phyloP scores from a whole-genome alignment of 139 green algal species.

The Coelastrella sp. region DNA sequence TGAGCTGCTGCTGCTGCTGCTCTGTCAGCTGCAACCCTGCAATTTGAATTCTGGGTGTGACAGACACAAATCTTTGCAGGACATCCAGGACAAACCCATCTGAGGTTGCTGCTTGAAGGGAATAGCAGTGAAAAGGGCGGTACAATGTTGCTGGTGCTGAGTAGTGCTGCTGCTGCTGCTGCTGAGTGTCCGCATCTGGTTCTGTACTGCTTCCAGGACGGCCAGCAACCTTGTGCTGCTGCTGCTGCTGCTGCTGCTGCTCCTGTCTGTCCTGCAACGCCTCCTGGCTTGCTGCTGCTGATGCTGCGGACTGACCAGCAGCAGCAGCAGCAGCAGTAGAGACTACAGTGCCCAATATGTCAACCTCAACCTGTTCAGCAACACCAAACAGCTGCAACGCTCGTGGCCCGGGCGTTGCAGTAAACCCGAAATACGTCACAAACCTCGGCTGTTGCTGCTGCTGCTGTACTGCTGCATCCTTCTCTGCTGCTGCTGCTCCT shows the following conservation, averaged over 20 bases:
- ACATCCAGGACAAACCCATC: constrained; percentile 61
- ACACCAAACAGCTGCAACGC: constrained; percentile 65
- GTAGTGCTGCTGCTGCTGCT: constrained; percentile 16
- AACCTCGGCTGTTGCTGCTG: constrained; percentile 45
- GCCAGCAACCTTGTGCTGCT: too few relatives aligned
- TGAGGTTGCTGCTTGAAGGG: constrained; percentile 47
- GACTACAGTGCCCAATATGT: constrained; percentile 18
- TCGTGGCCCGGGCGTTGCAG: constrained; percentile 50
- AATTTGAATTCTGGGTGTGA: constrained; percentile 56
- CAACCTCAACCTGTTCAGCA: constrained; percentile 11
- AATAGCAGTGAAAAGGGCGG: constrained; percentile 54
- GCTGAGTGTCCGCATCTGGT: too few relatives aligned
- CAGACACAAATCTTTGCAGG: constrained; percentile 48
- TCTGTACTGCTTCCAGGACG: too few relatives aligned
- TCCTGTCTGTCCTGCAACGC: neutral
- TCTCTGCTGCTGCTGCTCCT: constrained; percentile 1
- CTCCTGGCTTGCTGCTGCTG: constrained; percentile 4
- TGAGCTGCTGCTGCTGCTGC: constrained; percentile 29
- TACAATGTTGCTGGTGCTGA: constrained; percentile 29
- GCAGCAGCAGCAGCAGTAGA: neutral
- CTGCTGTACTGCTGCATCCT: constrained; percentile 41
- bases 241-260: too few relatives aligned
- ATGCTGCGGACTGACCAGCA: neutral
- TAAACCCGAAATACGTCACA: constrained; percentile 63
- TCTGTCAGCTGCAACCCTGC: constrained; percentile 21